Base-by-base conservation (phyloP, 306 rosid species). In the Boehmeria nivea region DNA sequence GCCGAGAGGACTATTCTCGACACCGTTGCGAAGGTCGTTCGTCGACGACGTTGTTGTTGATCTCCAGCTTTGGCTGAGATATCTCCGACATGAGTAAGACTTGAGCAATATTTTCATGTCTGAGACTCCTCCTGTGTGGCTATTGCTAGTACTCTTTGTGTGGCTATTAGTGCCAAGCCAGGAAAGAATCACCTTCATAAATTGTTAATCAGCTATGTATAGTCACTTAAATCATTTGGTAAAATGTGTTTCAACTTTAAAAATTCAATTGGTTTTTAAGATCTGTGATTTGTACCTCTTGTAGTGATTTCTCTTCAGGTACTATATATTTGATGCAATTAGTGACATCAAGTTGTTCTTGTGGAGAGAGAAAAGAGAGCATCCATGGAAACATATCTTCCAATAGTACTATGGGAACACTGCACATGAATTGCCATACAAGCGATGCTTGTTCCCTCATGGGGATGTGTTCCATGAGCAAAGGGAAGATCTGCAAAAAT, bases 351-450 rank as follows among this genome's bases (percentile, higher is more conserved):
- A 31, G 57, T 71, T 78, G 76, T 65, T 84, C 86, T 26, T 72
- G 75, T 45, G 69, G 64, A 50, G 89, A 77, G 52, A 87, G 87
- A 69, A 71, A 80, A 51, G 98, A 91, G 66, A 74, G 81, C 37
- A 52, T 68, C 84, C 84, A 75, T 21, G 82, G 85, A 21, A 76
- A 72, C 59, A 82, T 25, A 51, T 87, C 79, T 80, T 84, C 85
- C 57, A 87, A 67, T 59, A 91, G 63, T 63, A 76, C 67, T 67
- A 91, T 46, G 43, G 98, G 98, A 64, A 91, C 79, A 71, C 85
- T 87, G 60, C 89, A 84, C 48, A 91, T 27, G 82, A 84, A 91
- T 68, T 80, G 80, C 98, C 96, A 91, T 71, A 84, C 83, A 56
- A 91, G 89, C 6, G 85, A 73, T 28, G 95, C 87, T 71, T 91